phyloP scores from a whole-genome alignment of 1,284 basidiomycete genomes.

The Meripilus lineatus region DNA sequence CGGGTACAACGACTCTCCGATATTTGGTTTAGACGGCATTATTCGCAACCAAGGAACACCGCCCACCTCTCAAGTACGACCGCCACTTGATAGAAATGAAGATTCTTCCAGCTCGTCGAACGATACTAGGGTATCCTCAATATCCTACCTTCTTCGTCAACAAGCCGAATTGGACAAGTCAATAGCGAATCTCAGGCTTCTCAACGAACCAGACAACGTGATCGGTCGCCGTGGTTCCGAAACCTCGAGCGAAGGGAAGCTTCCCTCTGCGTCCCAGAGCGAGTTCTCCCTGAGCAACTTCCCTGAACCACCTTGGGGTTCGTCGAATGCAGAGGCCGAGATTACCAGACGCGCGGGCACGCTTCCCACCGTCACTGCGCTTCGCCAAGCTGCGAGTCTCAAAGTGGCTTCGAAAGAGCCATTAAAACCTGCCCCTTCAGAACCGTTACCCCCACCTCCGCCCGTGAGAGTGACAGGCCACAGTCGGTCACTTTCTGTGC shows the following conservation, averaged over 20 bases:
- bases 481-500: slow-evolving; percentile 24
- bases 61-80: background rate
- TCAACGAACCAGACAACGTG: slow-evolving; percentile 27
- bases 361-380: slow-evolving; percentile 5
- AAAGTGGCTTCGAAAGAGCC: background rate
- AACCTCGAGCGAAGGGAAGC: slow-evolving; percentile 6
- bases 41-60: slow-evolving; percentile 14
- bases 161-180: slow-evolving; percentile 62
- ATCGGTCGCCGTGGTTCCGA: background rate
- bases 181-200: slow-evolving; percentile 51
- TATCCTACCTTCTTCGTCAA: slow-evolving; percentile 51
- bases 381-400: background rate
- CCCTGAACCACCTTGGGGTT: slow-evolving; percentile 52
- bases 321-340: slow-evolving; percentile 15
- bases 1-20: slow-evolving; percentile 34
- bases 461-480: slow-evolving; percentile 16
- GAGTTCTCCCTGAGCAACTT: slow-evolving; percentile 70
- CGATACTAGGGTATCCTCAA: slow-evolving; percentile 18
- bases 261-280: slow-evolving; percentile 10
- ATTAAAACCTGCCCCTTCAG: slow-evolving; percentile 17
- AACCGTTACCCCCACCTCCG: slow-evolving; percentile 23
- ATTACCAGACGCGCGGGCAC: slow-evolving; percentile 7
- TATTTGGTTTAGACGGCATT: slow-evolving; percentile 45
- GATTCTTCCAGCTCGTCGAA: no score
- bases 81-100: slow-evolving; percentile 3